Evolutionary conservation across 495 filamentous ascomycete species (phyloP).

Genomic region (Penicillium coffeae): DNA sequence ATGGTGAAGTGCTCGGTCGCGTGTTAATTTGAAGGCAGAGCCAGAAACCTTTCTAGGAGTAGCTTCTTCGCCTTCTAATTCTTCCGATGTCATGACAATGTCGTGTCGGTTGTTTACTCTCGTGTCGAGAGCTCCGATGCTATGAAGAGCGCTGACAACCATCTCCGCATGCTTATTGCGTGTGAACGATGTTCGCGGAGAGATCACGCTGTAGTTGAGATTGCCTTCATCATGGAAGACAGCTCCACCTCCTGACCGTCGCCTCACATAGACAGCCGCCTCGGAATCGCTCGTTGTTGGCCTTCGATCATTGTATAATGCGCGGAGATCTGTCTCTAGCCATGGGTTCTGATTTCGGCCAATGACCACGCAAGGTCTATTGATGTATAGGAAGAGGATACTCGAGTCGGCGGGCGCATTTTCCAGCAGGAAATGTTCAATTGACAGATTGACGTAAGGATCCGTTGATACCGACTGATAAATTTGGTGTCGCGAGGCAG

Average conservation of each 20-base stretch:
- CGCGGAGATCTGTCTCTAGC: conserved; percentile 76
- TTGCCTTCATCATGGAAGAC: conserved; percentile 93
- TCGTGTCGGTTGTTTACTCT: conserved; percentile 89
- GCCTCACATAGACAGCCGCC: conserved; percentile 63
- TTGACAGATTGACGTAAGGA: conserved; percentile 91
- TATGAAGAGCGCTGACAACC: conserved; percentile 72
- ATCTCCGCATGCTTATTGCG: conserved; percentile 86
- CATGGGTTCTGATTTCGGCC: conserved; percentile 98
- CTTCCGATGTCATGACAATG: conserved; percentile 62
- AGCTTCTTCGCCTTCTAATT: conserved; percentile 12
- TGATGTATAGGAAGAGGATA: conserved; percentile 82
- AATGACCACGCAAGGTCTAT: conserved; percentile 80
- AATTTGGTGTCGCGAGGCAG: conserved; percentile 56
- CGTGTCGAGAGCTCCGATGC: conserved; percentile 41
- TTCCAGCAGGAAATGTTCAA: conserved; percentile 85
- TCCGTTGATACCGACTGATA: conserved; percentile 71
- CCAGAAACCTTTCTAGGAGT: conserved; percentile 75
- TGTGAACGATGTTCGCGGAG: conserved; percentile 67
- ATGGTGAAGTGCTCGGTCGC: conserved; percentile 77
- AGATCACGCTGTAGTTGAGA: conserved; percentile 89
- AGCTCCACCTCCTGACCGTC: conserved; percentile 83
- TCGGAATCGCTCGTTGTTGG: conserved; percentile 15
- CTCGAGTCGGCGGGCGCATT: conserved; percentile 64
- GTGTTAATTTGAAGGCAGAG: conserved; percentile 87
- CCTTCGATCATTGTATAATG: conserved; percentile 41